Percentiles rank a stretch among this genome's conserved stretches.
Evolutionary conservation across 495 filamentous ascomycete genomes (phyloP).

Genomic region (Echria macrotheca): DNA sequence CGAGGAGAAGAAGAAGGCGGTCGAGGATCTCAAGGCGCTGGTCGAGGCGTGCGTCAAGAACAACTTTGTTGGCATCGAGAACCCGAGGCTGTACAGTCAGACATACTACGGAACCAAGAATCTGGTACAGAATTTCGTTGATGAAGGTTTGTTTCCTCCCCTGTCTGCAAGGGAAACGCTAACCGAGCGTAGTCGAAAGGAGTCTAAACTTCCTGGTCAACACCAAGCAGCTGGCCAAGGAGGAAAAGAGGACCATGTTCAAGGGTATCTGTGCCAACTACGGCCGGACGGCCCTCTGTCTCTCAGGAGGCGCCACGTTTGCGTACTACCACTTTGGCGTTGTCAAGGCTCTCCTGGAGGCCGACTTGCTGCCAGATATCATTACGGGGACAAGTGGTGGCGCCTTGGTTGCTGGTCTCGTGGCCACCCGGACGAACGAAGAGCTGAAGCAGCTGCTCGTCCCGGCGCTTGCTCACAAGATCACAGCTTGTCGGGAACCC

Average conservation of each 20-base stretch:
- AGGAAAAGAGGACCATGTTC: conserved; percentile 78
- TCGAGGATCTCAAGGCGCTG: conserved; percentile 68
- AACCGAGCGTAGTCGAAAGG: conserved; percentile 41
- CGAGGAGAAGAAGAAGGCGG: conserved; percentile 36
- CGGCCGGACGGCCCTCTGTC: conserved; percentile 84
- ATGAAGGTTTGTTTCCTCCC: conserved; percentile 54
- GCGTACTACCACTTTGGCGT: conserved; percentile 97
- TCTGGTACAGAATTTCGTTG: conserved; percentile 80
- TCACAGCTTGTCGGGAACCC: conserved; percentile 76
- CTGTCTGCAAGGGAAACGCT: too few species aligned
- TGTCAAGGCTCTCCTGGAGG: conserved; percentile 83
- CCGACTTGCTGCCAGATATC: conserved; percentile 78
- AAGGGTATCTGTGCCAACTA: conserved; percentile 86
- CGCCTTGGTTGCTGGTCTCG: conserved; percentile 80
- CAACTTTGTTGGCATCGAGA: conserved; percentile 95
- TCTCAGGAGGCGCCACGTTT: conserved; percentile 92
- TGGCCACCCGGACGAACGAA: conserved; percentile 85
- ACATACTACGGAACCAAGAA: conserved; percentile 96
- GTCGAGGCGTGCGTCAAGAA: conserved; percentile 92
- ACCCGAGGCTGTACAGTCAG: conserved; percentile 86
- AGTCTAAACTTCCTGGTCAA: conserved; percentile 62
- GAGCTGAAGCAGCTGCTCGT: conserved; percentile 82
- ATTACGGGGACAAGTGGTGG: conserved; percentile 95
- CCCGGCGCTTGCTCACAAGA: conserved; percentile 75
- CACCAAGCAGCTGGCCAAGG: conserved; percentile 57